phyloP scores from a whole-genome alignment of 2,329 filamentous ascomycete genomes.

The Sporothrix phasma region DNA sequence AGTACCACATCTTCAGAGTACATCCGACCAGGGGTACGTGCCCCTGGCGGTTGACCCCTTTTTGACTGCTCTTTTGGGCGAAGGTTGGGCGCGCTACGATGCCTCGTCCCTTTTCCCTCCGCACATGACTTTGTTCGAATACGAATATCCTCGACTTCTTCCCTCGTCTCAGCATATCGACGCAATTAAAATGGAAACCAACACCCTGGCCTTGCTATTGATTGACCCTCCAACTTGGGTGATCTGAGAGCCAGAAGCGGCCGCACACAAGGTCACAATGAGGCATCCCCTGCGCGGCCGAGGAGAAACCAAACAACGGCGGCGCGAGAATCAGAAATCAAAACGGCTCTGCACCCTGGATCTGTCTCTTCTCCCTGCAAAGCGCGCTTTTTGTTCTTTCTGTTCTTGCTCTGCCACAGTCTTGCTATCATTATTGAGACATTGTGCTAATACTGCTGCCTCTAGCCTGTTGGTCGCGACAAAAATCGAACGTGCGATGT shows the following conservation, averaged over 20 bases:
- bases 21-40: not conserved
- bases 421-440: not conserved
- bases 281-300: not conserved
- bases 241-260: not conserved
- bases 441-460: not conserved
- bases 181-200: not conserved
- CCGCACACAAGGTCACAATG: not conserved
- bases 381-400: not conserved
- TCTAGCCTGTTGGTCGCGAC: not conserved
- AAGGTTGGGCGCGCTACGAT: not conserved
- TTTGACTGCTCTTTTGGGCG: not conserved
- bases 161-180: slow-evolving; percentile 5
- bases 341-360: not conserved
- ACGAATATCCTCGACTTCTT: not conserved
- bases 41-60: slow-evolving; percentile 4
- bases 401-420: not conserved
- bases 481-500: not conserved
- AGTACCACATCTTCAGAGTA: not conserved
- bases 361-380: not conserved
- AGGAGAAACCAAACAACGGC: slow-evolving; percentile 7
- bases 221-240: not conserved
- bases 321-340: slow-evolving; percentile 6
- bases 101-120: not conserved
- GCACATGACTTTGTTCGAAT: no score
- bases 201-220: not conserved